phyloP scores from a whole-genome alignment of 108 stramenopile species.

The Cyclotella atomus region DNA sequence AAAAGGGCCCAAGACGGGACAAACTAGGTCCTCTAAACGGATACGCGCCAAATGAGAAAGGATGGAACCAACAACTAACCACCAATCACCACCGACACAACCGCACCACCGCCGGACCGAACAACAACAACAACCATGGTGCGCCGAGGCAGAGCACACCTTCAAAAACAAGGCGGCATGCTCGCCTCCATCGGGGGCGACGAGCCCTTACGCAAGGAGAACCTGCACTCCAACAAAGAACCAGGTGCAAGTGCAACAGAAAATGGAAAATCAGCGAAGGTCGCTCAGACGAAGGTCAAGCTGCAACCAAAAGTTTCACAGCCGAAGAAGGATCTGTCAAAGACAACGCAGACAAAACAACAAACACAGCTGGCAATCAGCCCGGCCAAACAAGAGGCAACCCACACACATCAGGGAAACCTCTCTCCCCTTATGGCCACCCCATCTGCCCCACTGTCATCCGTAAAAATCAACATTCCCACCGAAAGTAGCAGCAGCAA shows the following conservation, averaged over 20 bases:
- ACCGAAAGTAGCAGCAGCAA: neutral
- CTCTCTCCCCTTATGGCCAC: neutral
- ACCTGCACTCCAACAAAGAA: neutral
- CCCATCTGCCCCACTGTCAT: constrained; percentile 2
- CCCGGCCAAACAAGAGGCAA: neutral
- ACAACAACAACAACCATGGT: constrained; percentile 6
- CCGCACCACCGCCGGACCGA: no score
- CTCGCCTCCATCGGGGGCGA: constrained; percentile 9
- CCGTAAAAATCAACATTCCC: constrained; percentile 2
- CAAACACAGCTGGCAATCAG: neutral
- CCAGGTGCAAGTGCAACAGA: neutral
- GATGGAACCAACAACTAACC: no score
- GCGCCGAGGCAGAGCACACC: constrained; percentile 18
- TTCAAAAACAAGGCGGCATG: constrained; percentile 16
- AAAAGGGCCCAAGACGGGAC: no score
- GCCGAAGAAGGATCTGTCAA: neutral
- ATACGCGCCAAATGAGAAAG: no score
- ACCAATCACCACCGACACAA: no score
- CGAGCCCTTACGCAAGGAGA: neutral
- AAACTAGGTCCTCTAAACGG: no score
- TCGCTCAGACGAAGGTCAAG: neutral
- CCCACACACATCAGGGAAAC: neutral
- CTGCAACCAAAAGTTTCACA: neutral
- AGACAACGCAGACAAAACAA: no score
- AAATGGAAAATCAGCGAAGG: neutral